Evolutionary conservation across 257 asterid species (phyloP).

Genomic region (Scutellaria minor): DNA sequence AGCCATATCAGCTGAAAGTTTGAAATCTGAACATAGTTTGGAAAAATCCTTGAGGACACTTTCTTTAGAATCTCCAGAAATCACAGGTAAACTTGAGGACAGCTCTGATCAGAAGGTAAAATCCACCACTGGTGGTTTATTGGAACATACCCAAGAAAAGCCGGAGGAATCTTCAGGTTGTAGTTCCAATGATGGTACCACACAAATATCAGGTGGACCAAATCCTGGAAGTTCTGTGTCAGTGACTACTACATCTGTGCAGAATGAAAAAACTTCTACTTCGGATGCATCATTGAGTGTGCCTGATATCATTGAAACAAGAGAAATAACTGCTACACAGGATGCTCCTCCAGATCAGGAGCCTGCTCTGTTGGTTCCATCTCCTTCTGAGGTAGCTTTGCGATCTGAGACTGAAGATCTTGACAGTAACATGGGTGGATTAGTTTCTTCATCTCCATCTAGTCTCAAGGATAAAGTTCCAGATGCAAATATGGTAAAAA

Average conservation of each 20-base stretch:
- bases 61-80: slow-evolving; percentile 46
- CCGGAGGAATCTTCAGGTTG: slow-evolving; percentile 40
- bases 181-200: slow-evolving; percentile 33
- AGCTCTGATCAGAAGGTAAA: slow-evolving; percentile 35
- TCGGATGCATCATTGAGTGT: slow-evolving; percentile 28
- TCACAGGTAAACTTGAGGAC: slow-evolving; percentile 36
- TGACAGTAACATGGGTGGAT: slow-evolving; percentile 30
- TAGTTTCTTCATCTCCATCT: slow-evolving; percentile 40
- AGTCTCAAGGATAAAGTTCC: slow-evolving; percentile 56
- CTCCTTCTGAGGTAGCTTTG: slow-evolving; percentile 43
- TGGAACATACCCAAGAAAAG: slow-evolving; percentile 33
- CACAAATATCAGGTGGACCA: not conserved
- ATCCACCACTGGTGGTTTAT: slow-evolving; percentile 28
- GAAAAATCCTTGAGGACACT: slow-evolving; percentile 43
- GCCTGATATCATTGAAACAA: slow-evolving; percentile 31
- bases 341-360: slow-evolving; percentile 1
- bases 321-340: slow-evolving; percentile 37
- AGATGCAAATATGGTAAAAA: slow-evolving; percentile 57
- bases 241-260: slow-evolving; percentile 33
- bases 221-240: slow-evolving; percentile 33
- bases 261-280: slow-evolving; percentile 31
- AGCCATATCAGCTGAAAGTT: slow-evolving; percentile 35
- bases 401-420: slow-evolving; percentile 47
- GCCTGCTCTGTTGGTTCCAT: slow-evolving; percentile 33
- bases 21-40: slow-evolving; percentile 20